These are phyloP conservation scores for Verticillium alfalfae DNA, from an alignment of 2,329 filamentous ascomycete species.

Conservation along the genomic window DNA sequence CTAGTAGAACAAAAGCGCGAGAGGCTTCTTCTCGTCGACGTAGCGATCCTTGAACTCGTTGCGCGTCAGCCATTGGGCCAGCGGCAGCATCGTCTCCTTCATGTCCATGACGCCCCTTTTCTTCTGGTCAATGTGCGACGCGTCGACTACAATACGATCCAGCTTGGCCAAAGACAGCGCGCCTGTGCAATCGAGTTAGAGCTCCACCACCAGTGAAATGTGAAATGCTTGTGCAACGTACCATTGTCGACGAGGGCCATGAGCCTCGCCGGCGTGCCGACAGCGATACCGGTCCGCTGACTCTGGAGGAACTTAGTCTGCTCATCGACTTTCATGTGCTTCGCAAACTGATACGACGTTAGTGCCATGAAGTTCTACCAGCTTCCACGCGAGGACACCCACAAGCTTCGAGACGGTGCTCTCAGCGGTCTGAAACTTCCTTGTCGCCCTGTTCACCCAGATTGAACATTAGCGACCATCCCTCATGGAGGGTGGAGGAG, in stretches of 20 bases:
- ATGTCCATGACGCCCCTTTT: slow-evolving; percentile 92
- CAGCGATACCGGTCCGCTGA: slow-evolving; percentile 73
- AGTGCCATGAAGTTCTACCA: background rate
- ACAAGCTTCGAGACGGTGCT: slow-evolving; percentile 76
- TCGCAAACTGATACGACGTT: slow-evolving; percentile 61
- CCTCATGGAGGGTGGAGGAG: background rate
- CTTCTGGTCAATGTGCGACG: slow-evolving; percentile 90
- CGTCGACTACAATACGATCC: slow-evolving; percentile 80
- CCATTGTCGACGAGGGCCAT: slow-evolving; percentile 78
- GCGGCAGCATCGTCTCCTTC: slow-evolving; percentile 81
- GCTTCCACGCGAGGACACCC: slow-evolving; percentile 11
- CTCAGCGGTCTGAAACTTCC: slow-evolving; percentile 75
- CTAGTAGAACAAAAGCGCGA: slow-evolving; percentile 62
- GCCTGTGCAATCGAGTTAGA: slow-evolving; percentile 29
- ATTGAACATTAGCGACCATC: background rate
- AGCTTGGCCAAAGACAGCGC: slow-evolving; percentile 66
- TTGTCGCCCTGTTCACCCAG: slow-evolving; percentile 49
- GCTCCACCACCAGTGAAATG: background rate
- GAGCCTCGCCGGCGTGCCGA: slow-evolving; percentile 82
- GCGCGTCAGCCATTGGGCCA: slow-evolving; percentile 68
- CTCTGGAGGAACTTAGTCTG: slow-evolving; percentile 70
- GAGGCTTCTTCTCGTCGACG: slow-evolving; percentile 47
- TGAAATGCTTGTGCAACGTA: slow-evolving; percentile 27
- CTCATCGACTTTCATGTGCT: slow-evolving; percentile 94
- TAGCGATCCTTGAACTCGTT: slow-evolving; percentile 69